A percentile compares a stretch with the other conserved stretches of the same genome.
Evolutionary conservation across 1,284 basidiomycete genomes (phyloP).

Genomic region (Athelia sp.): DNA sequence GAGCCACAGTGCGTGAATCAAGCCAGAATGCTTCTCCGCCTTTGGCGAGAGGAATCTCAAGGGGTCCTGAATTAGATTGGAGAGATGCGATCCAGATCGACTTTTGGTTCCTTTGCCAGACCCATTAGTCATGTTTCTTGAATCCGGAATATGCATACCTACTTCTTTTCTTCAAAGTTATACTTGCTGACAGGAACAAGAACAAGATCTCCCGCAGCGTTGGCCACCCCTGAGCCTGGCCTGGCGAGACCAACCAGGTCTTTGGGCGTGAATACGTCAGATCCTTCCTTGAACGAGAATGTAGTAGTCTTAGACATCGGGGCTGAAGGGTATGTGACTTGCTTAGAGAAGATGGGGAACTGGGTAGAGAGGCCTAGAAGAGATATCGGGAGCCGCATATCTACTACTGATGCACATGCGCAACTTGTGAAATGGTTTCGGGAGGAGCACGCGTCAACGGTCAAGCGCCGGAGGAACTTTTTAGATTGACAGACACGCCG

Average conservation of each 20-base stretch:
- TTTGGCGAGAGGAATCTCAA: constrained; percentile 51
- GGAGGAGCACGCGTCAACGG: no score
- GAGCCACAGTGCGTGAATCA: constrained; percentile 59
- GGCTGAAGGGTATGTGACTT: no score
- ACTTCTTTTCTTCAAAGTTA: constrained; percentile 68
- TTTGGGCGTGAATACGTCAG: constrained; percentile 62
- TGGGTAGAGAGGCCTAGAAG: constrained; percentile 50
- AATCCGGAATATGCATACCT: constrained; percentile 25
- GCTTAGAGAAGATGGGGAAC: constrained; percentile 10
- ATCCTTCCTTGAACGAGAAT: constrained; percentile 53
- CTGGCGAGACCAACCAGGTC: constrained; percentile 72
- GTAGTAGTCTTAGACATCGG: constrained; percentile 20
- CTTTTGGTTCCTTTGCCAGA: constrained; percentile 53
- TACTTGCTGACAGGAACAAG: constrained; percentile 67
- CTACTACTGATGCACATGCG: no score
- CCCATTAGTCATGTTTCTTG: background rate
- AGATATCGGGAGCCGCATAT: constrained; percentile 23
- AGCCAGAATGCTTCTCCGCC: constrained; percentile 78
- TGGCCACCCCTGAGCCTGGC: constrained; percentile 63
- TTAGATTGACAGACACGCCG: no score
- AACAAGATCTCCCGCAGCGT: constrained; percentile 58
- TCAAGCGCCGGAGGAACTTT: no score
- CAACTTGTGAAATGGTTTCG: no score
- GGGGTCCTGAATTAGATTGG: constrained; percentile 39
- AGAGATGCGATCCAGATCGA: constrained; percentile 60